Percentiles rank a stretch among this genome's conserved stretches.
Conservation (phyloP, 352 stramenopile species). For the Globisporangium acanthophoron region DNA sequence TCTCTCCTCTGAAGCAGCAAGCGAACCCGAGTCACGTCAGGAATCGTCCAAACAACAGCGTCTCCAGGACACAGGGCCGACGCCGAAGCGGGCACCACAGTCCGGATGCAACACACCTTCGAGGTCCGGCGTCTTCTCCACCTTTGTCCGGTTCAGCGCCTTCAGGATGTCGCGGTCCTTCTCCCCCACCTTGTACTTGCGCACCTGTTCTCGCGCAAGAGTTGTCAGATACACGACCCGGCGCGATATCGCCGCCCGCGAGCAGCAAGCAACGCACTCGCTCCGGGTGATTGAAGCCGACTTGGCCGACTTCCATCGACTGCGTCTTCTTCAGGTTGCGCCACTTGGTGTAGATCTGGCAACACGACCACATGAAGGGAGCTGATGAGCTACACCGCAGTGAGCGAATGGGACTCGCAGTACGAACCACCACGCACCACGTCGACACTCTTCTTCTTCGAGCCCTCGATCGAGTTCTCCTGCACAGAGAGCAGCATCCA, state of each 20-base stretch:
- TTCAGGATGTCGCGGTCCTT: slow-evolving; percentile 88
- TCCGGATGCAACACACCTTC: slow-evolving; percentile 35
- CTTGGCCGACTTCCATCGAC: slow-evolving; percentile 90
- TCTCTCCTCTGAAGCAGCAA: slow-evolving; percentile 40
- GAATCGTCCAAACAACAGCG: too few species aligned
- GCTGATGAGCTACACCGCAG: not conserved
- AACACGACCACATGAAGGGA: not conserved
- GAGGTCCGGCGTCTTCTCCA: slow-evolving; percentile 64
- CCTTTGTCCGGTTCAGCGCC: slow-evolving; percentile 83
- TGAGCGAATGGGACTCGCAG: too few species aligned
- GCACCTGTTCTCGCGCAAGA: slow-evolving; percentile 29
- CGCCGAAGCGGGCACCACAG: not conserved
- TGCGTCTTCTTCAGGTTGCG: slow-evolving; percentile 89
- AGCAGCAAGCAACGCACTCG: slow-evolving; percentile 23
- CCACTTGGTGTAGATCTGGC: slow-evolving; percentile 91
- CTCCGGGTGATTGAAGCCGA: slow-evolving; percentile 76
- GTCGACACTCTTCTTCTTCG: slow-evolving; percentile 87
- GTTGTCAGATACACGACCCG: not conserved
- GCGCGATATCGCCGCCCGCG: not conserved
- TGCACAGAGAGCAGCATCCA: slow-evolving; percentile 10
- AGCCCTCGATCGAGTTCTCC: slow-evolving; percentile 93
- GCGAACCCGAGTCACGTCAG: not conserved
- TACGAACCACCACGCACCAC: slow-evolving; percentile 36
- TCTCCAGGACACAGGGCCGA: not conserved
- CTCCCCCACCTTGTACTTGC: slow-evolving; percentile 66